Conservation (phyloP, 371 early-diverging fungal genomes). For the Syncephalis fuscata region DNA sequence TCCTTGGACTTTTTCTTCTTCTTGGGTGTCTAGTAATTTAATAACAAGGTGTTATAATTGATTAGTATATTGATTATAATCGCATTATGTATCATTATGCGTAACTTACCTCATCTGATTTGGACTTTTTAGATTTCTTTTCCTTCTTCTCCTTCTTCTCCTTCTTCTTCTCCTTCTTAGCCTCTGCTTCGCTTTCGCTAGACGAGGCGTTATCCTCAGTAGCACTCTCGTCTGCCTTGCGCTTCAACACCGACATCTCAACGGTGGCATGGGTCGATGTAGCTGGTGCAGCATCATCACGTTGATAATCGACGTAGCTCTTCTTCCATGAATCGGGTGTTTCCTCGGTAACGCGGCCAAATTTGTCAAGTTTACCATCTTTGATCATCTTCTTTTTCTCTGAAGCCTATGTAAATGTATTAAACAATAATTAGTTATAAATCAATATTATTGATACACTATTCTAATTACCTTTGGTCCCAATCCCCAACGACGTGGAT, state of each 20-base stretch:
- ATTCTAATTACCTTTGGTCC: constrained; percentile 50
- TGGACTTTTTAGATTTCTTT: constrained; percentile 5
- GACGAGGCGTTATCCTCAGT: background rate
- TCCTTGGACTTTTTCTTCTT: constrained; percentile 3
- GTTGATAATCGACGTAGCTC: constrained; percentile 31
- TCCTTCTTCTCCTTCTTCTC: constrained; percentile 4
- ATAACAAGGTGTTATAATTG: background rate
- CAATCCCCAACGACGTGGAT: constrained; percentile 95
- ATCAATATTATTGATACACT: background rate
- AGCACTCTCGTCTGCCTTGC: constrained; percentile 1
- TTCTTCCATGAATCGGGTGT: constrained; percentile 65
- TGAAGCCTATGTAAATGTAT: constrained; percentile 29
- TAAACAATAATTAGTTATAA: background rate
- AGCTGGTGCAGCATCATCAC: background rate
- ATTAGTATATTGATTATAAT: background rate
- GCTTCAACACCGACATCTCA: background rate
- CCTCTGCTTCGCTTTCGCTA: constrained; percentile 1
- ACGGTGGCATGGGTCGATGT: constrained; percentile 1
- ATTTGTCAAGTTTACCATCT: constrained; percentile 94
- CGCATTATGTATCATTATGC: background rate
- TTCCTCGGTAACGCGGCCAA: constrained; percentile 67
- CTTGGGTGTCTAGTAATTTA: background rate
- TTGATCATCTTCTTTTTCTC: constrained; percentile 96
- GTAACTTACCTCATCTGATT: background rate
- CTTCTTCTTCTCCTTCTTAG: constrained; percentile 3